Percentiles rank a stretch among this genome's conserved stretches.
These are phyloP conservation scores for Tuber borchii DNA, from an alignment of 495 filamentous ascomycete species.

Conservation along the genomic window DNA sequence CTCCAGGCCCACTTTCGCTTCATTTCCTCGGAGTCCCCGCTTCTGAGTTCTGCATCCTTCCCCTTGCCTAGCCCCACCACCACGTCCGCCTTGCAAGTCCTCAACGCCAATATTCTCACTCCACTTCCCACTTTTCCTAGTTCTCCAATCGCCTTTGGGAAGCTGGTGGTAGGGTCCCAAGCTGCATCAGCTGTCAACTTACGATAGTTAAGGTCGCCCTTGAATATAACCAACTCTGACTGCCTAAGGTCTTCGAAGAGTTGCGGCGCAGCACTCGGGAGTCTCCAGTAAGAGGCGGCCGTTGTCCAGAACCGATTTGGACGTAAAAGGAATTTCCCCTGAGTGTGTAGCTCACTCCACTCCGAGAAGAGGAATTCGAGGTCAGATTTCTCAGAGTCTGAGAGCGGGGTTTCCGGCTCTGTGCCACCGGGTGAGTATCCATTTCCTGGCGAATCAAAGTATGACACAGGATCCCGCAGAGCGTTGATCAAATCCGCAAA, in stretches of 20 bases:
- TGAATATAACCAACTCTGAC: constrained; percentile 88
- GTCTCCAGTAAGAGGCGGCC: constrained; percentile 74
- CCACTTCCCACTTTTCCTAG: constrained; percentile 66
- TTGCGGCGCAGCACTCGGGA: constrained; percentile 60
- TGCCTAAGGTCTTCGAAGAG: constrained; percentile 72
- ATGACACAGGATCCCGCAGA: constrained; percentile 63
- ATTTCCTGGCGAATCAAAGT: constrained; percentile 53
- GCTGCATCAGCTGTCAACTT: constrained; percentile 78
- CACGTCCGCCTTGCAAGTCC: constrained; percentile 93
- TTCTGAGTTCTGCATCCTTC: constrained; percentile 70
- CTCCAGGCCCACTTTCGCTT: constrained; percentile 92
- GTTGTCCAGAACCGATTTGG: constrained; percentile 87
- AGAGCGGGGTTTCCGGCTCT: constrained; percentile 53
- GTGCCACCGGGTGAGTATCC: constrained; percentile 61
- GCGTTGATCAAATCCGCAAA: constrained; percentile 72
- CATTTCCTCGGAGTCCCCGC: constrained; percentile 61
- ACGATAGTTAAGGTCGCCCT: constrained; percentile 92
- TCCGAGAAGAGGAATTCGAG: constrained; percentile 70
- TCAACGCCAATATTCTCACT: constrained; percentile 71
- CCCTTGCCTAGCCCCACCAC: constrained; percentile 81
- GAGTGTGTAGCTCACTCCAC: constrained; percentile 70
- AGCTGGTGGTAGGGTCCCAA: constrained; percentile 85
- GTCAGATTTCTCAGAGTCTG: constrained; percentile 59
- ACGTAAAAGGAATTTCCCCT: constrained; percentile 72
- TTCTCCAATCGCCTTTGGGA: constrained; percentile 77